A percentile compares a stretch with the other conserved stretches of the same genome.
These are phyloP conservation scores for Pleurotus platypus DNA, from an alignment of 768 basidiomycete genomes.

Conservation along the genomic window DNA sequence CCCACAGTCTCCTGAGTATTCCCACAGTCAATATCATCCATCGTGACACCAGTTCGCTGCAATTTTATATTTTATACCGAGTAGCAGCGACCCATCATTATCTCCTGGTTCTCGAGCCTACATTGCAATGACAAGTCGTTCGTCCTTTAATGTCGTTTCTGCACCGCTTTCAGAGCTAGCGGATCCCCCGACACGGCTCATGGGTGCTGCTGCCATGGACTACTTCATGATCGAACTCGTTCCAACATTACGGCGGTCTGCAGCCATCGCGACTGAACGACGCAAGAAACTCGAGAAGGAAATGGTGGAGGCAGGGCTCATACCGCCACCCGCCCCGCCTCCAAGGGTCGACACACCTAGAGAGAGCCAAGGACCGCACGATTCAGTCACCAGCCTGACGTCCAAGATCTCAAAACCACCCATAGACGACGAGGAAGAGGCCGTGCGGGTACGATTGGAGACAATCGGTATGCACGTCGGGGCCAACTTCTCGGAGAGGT, in stretches of 20 bases:
- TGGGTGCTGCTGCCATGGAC: constrained; percentile 73
- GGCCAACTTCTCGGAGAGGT: constrained; percentile 85
- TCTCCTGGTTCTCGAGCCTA: too few species aligned
- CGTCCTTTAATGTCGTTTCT: constrained; percentile 21
- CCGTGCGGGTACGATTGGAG: constrained; percentile 65
- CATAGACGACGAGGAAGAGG: constrained; percentile 69
- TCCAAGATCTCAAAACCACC: constrained; percentile 22
- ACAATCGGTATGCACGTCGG: constrained; percentile 85
- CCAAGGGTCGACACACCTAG: constrained; percentile 30
- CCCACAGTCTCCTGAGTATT: too few species aligned
- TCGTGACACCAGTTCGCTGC: too few species aligned
- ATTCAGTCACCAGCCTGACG: constrained; percentile 37
- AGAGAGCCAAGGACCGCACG: constrained; percentile 32
- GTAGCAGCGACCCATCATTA: too few species aligned
- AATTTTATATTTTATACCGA: too few species aligned
- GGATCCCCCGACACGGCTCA: constrained; percentile 56
- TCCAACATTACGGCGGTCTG: constrained; percentile 68
- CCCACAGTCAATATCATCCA: too few species aligned
- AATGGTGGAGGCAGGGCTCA: constrained; percentile 75
- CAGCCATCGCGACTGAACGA: constrained; percentile 66
- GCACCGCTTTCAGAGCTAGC: constrained; percentile 47
- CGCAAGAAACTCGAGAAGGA: constrained; percentile 69
- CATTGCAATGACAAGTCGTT: constrained; percentile 28
- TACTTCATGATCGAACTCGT: constrained; percentile 86
- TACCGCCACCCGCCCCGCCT: constrained; percentile 47